These are phyloP conservation scores for Bathelium albidoporum DNA, from an alignment of 495 filamentous ascomycete species.

Conservation along the genomic window DNA sequence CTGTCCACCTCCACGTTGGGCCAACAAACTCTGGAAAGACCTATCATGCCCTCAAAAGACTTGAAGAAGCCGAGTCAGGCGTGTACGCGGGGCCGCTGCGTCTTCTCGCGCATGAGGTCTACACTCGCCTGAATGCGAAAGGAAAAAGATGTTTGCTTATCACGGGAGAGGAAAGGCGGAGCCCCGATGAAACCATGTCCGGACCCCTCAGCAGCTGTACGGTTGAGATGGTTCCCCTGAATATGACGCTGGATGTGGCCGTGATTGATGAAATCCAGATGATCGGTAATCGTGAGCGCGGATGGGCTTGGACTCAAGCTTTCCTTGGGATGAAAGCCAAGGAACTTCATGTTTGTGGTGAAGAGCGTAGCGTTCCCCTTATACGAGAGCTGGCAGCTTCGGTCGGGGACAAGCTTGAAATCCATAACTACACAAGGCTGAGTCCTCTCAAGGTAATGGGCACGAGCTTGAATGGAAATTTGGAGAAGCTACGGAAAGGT, in stretches of 20 bases:
- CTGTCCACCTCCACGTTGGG: conserved; percentile 85
- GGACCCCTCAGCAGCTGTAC: conserved; percentile 68
- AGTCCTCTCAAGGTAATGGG: conserved; percentile 60
- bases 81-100: conserved; percentile 88
- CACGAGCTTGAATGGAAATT: conserved; percentile 48
- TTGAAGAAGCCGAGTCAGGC: conserved; percentile 64
- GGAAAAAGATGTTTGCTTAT: conserved; percentile 67
- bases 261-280: conserved; percentile 99
- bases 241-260: conserved; percentile 64
- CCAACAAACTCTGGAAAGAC: conserved; percentile 99
- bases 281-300: conserved; percentile 70
- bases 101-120: conserved; percentile 88
- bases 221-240: conserved; percentile 87
- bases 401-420: conserved; percentile 70
- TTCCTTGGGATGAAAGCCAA: conserved; percentile 73
- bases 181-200: conserved; percentile 37
- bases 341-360: conserved; percentile 91
- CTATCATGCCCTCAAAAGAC: conserved; percentile 81
- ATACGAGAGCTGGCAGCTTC: conserved; percentile 68
- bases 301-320: conserved; percentile 96
- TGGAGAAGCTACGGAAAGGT: conserved; percentile 66
- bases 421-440: conserved; percentile 74
- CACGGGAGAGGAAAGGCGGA: conserved; percentile 79
- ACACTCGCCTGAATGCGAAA: conserved; percentile 63
- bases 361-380: conserved; percentile 68